Percentiles rank a stretch among this genome's conserved stretches.
Conservation (phyloP, 352 stramenopile species). For the Phytophthora crassamura region DNA sequence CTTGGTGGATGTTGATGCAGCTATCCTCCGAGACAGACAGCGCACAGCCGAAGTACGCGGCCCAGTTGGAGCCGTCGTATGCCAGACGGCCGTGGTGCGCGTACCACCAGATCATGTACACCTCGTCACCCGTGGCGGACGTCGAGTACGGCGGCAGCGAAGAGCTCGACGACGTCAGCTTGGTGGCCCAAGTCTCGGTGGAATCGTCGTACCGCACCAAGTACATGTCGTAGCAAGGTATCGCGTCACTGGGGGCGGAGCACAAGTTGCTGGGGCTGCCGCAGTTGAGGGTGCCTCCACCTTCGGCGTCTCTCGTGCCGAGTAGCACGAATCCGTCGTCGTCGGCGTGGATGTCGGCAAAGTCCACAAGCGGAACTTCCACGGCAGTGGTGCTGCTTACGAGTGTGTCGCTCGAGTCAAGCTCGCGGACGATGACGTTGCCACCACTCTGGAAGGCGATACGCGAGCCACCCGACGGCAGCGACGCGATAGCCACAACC, state of each 20-base stretch:
- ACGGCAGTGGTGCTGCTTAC: constrained; percentile 38
- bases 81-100: constrained; percentile 62
- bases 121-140: constrained; percentile 41
- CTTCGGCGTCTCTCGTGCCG: constrained; percentile 49
- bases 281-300: no score
- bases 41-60: constrained; percentile 54
- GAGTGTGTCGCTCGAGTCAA: constrained; percentile 51
- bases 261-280: constrained; percentile 64
- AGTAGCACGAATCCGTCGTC: constrained; percentile 56
- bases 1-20: constrained; percentile 72
- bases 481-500: constrained; percentile 50
- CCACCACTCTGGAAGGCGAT: no score
- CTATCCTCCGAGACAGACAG: constrained; percentile 52
- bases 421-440: constrained; percentile 48
- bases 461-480: constrained; percentile 27
- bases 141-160: constrained; percentile 55
- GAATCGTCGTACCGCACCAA: constrained; percentile 53
- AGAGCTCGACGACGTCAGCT: constrained; percentile 52
- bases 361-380: constrained; percentile 46
- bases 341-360: constrained; percentile 57
- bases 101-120: constrained; percentile 74
- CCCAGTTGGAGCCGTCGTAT: constrained; percentile 62
- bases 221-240: constrained; percentile 66
- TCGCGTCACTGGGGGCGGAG: constrained; percentile 30
- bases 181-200: constrained; percentile 55